Base-by-base conservation (phyloP, 2,329 filamentous ascomycete species). In the Spiromastix sp. region DNA sequence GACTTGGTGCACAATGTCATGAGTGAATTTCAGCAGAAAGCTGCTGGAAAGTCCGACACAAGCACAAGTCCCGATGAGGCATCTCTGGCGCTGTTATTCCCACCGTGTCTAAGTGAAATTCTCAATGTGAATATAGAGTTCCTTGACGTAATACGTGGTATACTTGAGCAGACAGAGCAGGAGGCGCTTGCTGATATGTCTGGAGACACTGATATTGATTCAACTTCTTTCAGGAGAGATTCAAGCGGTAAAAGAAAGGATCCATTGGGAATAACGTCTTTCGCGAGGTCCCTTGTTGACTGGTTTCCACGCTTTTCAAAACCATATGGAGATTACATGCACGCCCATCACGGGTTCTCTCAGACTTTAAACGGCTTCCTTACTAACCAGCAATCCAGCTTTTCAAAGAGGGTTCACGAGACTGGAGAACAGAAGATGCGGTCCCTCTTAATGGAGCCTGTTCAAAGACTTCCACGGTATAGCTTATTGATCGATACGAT, bases 401-500 rank as follows among this genome's bases (percentile, higher is more conserved):
- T 94, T 54, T 81, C 81, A 2, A 79, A 81, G 47, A 71, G 83
- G 30, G 76, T 95, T 3, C 76, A 84, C 34, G 77, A 87, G 44
- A 81, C 81, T 2, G 89, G 91, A 37, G 91, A 96, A 56, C 91
- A 98, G 61, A 75, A 79, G 38, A 72, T 96, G 36, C 86, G 85
- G 32, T 96, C 91, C 3, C 74, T 91, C 43, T 72, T 98, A 36
- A 98, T 98, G 55, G 91, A 98, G 59, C 91, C 91, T 2, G 87
- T 98, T 1, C 91, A 98, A 58, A 74, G 91, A 34, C 71, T 98
- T 34, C 91, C 91, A 17, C 80, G 91, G 17, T 98, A 98, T 62
- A 95, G 85, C 51, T 68, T 98, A 22, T 81, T 96, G 52, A 96
- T 98, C 48, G 91, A 98, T 62, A 87, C 93, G 51, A 95, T 98